A percentile compares a stretch with the other conserved stretches of the same genome.
phyloP scores from a whole-genome alignment of 306 rosid species.

The Hippophae tibetana region DNA sequence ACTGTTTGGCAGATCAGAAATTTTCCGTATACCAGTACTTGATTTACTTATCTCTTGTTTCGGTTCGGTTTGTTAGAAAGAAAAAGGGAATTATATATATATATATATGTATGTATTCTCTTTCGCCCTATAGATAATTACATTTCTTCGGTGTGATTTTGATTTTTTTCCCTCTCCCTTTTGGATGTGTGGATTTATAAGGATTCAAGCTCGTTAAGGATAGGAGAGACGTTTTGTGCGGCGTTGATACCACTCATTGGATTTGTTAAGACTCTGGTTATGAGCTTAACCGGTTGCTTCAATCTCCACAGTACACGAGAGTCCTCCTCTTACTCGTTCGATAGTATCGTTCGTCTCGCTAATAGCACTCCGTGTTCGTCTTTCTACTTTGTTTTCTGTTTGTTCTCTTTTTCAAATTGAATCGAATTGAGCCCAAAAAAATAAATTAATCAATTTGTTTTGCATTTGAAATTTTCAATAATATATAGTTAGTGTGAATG shows the following conservation, averaged over 20 bases:
- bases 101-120: no score
- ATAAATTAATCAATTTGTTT: not conserved
- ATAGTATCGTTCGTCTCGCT: constrained; percentile 45
- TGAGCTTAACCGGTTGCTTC: constrained; percentile 41
- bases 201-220: constrained; percentile 30
- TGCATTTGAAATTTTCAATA: not conserved
- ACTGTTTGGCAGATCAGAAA: no score
- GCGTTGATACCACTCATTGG: constrained; percentile 36
- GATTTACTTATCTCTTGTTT: no score
- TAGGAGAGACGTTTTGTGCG: constrained; percentile 36
- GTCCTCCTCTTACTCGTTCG: constrained; percentile 13
- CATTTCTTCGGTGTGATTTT: not conserved
- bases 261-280: constrained; percentile 28
- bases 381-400: constrained; percentile 14
- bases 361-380: constrained; percentile 44
- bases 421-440: not conserved
- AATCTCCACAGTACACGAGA: constrained; percentile 3
- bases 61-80: no score
- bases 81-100: no score
- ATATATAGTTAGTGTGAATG: constrained; percentile 51
- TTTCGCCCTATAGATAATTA: no score
- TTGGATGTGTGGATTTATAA: not conserved
- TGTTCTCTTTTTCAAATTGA: not conserved
- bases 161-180: not conserved
- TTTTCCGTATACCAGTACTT: no score